phyloP scores from a whole-genome alignment of 495 filamentous ascomycete species.

The Hypoxylon lenormandii region DNA sequence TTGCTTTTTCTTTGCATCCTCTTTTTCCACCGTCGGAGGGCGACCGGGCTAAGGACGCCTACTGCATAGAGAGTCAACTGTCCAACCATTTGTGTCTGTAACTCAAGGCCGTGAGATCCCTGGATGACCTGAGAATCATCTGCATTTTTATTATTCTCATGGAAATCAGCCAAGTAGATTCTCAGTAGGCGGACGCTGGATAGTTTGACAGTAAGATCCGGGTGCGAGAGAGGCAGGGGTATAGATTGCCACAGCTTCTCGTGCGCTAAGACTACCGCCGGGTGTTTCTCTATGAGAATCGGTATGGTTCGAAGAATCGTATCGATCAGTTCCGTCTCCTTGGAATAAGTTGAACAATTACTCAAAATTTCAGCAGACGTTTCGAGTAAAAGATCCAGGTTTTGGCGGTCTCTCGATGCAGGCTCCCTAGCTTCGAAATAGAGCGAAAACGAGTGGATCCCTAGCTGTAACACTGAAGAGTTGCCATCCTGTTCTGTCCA shows the following conservation, averaged over 20 bases:
- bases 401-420: constrained; percentile 68
- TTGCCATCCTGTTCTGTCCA: constrained; percentile 83
- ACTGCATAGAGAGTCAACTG: constrained; percentile 73
- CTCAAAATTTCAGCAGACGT: constrained; percentile 63
- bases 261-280: constrained; percentile 69
- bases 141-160: constrained; percentile 67
- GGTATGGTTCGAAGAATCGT: constrained; percentile 75
- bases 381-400: constrained; percentile 60
- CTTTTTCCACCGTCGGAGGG: constrained; percentile 61
- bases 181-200: constrained; percentile 79
- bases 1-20: constrained; percentile 37
- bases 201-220: constrained; percentile 79
- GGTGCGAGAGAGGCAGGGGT: constrained; percentile 75
- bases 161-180: constrained; percentile 80
- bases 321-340: constrained; percentile 82
- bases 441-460: constrained; percentile 81
- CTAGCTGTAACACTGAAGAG: constrained; percentile 73
- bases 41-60: constrained; percentile 72
- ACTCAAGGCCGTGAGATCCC: constrained; percentile 75
- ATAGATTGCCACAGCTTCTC: constrained; percentile 74
- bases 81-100: constrained; percentile 73
- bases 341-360: constrained; percentile 53
- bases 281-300: constrained; percentile 74
- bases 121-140: constrained; percentile 70
- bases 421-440: constrained; percentile 78